phyloP scores from a whole-genome alignment of 164 flowering plant genomes.

The Liriodendron chinense region DNA sequence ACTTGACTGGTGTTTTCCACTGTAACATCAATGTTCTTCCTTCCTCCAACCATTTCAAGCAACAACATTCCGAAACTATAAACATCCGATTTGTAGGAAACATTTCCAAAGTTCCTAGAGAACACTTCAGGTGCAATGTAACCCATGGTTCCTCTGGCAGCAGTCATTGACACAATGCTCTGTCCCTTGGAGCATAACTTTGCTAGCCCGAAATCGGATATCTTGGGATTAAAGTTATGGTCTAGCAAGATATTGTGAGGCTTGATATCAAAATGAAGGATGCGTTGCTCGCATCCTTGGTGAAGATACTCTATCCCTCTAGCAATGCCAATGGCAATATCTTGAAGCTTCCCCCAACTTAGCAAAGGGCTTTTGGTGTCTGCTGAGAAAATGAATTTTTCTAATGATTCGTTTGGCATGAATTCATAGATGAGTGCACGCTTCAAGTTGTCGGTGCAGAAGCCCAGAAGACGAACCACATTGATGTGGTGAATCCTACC shows the following conservation, averaged over 20 bases:
- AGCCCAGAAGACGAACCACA: slow-evolving; percentile 9
- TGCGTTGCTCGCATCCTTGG: slow-evolving; percentile 2
- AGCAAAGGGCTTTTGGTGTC: neutral
- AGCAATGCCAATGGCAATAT: slow-evolving; percentile 3
- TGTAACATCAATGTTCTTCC: neutral
- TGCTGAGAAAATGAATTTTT: neutral
- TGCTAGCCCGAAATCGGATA: slow-evolving; percentile 8
- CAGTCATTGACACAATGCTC: neutral
- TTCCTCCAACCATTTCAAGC: slow-evolving; percentile 13
- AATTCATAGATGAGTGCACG: slow-evolving; percentile 15
- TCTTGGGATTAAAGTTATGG: slow-evolving; percentile 7
- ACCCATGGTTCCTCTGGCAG: slow-evolving; percentile 3
- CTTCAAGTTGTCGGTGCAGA: neutral
- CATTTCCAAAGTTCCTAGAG: slow-evolving; percentile 10
- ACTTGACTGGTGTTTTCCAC: slow-evolving; percentile 6
- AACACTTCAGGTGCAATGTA: slow-evolving; percentile 12
- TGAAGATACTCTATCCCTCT: slow-evolving; percentile 7
- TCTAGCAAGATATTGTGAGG: slow-evolving; percentile 9
- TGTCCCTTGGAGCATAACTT: slow-evolving; percentile 6
- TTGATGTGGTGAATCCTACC: slow-evolving; percentile 12
- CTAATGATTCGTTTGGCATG: slow-evolving; percentile 7
- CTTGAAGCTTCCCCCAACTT: slow-evolving; percentile 3
- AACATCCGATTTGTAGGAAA: slow-evolving; percentile 8
- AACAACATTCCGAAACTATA: slow-evolving; percentile 13
- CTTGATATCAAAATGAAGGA: slow-evolving; percentile 8